phyloP scores from a whole-genome alignment of 1,284 basidiomycete genomes.

The Leccinum solheimii region DNA sequence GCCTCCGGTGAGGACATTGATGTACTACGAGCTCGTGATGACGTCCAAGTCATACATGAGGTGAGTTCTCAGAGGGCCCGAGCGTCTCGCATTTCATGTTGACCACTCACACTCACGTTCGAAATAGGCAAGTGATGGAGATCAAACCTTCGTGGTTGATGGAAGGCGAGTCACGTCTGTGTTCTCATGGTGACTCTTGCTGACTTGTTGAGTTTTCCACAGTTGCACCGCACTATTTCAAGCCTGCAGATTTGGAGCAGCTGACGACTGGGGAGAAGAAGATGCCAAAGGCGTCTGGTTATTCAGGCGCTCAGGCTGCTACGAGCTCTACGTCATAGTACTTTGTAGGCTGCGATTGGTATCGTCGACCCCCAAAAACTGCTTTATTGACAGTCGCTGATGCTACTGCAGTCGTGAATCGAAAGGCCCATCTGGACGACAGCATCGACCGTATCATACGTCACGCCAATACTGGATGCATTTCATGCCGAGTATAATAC shows the following conservation, averaged over 20 bases:
- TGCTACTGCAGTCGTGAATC: neutral
- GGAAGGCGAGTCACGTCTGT: slow-evolving; percentile 61
- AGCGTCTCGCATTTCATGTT: neutral
- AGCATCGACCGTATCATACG: neutral
- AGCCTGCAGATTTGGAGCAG: slow-evolving; percentile 83
- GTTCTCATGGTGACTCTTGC: neutral
- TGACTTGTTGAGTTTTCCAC: neutral
- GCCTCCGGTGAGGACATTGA: slow-evolving; percentile 85
- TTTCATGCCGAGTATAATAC: slow-evolving; percentile 1
- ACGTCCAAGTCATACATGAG: slow-evolving; percentile 86
- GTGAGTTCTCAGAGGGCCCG: slow-evolving; percentile 26
- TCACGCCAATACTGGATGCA: neutral
- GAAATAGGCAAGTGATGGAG: slow-evolving; percentile 89
- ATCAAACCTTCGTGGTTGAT: slow-evolving; percentile 94
- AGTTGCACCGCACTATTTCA: slow-evolving; percentile 96
- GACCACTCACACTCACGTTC: slow-evolving; percentile 23
- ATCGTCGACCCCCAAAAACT: neutral
- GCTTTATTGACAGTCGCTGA: neutral
- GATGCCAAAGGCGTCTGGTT: slow-evolving; percentile 71
- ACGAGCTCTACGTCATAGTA: slow-evolving; percentile 14
- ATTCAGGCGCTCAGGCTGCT: slow-evolving; percentile 26
- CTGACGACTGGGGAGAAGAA: slow-evolving; percentile 82
- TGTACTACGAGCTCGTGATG: slow-evolving; percentile 95
- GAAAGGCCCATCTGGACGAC: neutral
- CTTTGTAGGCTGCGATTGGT: neutral